Conservation (phyloP, 164 flowering plant genomes). For the Stephania japonica region DNA sequence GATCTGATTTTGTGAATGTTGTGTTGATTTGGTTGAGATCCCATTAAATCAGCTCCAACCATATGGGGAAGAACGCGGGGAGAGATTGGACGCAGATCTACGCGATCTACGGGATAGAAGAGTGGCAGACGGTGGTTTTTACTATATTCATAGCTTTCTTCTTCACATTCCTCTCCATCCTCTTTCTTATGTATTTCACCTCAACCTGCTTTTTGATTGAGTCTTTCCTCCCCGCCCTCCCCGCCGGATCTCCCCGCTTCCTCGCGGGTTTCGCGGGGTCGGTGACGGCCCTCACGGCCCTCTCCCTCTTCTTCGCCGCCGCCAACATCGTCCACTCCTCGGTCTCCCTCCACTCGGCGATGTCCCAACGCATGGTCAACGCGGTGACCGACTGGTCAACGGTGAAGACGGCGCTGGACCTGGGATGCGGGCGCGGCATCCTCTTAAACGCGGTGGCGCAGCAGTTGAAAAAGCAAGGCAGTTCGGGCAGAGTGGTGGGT, state of each 20-base stretch:
- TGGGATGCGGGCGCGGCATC: constrained; percentile 91
- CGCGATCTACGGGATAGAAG: constrained; percentile 83
- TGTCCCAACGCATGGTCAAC: constrained; percentile 75
- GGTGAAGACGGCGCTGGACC: constrained; percentile 73
- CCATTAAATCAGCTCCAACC: constrained; percentile 12
- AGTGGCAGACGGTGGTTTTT: constrained; percentile 69
- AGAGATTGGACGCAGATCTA: constrained; percentile 93
- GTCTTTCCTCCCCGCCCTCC: constrained; percentile 25
- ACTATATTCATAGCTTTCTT: constrained; percentile 51
- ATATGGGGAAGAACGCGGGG: constrained; percentile 46
- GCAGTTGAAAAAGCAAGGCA: constrained; percentile 84
- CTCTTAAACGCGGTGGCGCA: constrained; percentile 83
- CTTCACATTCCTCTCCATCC: constrained; percentile 49
- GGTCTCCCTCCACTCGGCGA: constrained; percentile 63
- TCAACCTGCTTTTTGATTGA: constrained; percentile 33
- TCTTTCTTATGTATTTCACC: constrained; percentile 61
- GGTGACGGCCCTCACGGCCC: constrained; percentile 64
- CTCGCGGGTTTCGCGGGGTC: constrained; percentile 75
- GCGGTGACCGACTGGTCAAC: constrained; percentile 75
- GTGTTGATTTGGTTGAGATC: background rate
- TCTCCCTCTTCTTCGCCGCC: constrained; percentile 76
- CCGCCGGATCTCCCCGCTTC: constrained; percentile 50
- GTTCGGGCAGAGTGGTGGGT: constrained; percentile 90
- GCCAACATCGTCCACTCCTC: constrained; percentile 77
- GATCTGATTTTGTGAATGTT: too few relatives aligned